phyloP scores from a whole-genome alignment of 208 protist species.

The Balamuthia mandrillaris region DNA sequence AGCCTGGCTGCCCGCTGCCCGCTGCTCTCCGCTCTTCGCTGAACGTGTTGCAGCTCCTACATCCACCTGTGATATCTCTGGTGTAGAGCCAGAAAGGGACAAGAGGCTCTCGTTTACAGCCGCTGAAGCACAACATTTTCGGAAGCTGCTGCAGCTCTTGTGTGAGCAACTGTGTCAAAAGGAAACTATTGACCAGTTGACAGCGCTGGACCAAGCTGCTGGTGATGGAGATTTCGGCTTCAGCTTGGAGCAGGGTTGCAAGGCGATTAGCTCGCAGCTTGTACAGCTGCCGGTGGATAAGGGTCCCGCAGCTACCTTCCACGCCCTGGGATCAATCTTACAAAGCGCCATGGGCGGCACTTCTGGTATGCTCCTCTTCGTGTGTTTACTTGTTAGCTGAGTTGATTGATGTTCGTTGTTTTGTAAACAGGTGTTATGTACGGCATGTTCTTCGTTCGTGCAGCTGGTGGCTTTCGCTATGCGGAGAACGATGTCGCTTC shows the following conservation, averaged over 20 bases:
- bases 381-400: too few relatives aligned
- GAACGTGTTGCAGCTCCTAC: too few relatives aligned
- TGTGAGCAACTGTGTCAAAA: too few relatives aligned
- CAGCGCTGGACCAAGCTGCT: not conserved
- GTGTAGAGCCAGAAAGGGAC: too few relatives aligned
- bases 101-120: too few relatives aligned
- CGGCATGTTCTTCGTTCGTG: conserved; percentile 36
- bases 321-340: not conserved
- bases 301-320: not conserved
- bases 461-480: not conserved
- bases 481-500: not conserved
- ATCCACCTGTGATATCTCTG: too few relatives aligned
- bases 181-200: too few relatives aligned
- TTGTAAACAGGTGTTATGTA: too few relatives aligned
- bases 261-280: not conserved
- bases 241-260: not conserved
- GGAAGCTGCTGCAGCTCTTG: too few relatives aligned
- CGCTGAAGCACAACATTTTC: too few relatives aligned
- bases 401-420: too few relatives aligned
- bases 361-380: too few relatives aligned
- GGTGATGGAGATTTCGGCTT: conserved; percentile 31
- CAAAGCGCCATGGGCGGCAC: conserved; percentile 36
- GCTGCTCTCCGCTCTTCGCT: not conserved
- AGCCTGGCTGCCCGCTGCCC: not conserved
- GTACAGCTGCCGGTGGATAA: not conserved